Percentiles rank a stretch among this genome's conserved stretches.
phyloP scores from a whole-genome alignment of 2,329 filamentous ascomycete genomes.

The Aschersonia sp. region DNA sequence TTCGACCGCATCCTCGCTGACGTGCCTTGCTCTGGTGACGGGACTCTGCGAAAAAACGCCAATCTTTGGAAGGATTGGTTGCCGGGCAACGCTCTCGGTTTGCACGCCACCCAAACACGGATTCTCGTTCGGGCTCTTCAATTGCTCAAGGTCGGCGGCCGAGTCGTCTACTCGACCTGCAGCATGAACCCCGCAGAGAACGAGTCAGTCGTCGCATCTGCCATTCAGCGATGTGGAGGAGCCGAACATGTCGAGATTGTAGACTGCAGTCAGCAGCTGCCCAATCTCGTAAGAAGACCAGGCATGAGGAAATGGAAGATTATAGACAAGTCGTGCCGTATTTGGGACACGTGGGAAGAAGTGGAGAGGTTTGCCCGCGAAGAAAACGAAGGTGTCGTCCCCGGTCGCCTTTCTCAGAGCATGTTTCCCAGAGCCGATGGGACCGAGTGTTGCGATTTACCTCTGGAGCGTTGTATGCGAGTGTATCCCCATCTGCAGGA shows the following conservation, averaged over 20 bases:
- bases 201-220: constrained; percentile 77
- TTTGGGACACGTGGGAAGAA: constrained; percentile 73
- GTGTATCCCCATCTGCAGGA: constrained; percentile 94
- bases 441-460: constrained; percentile 46
- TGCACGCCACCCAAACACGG: constrained; percentile 74
- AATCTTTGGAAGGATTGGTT: constrained; percentile 94
- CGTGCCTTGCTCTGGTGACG: constrained; percentile 93
- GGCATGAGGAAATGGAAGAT: constrained; percentile 79
- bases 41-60: constrained; percentile 83
- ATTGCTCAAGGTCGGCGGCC: constrained; percentile 88
- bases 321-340: constrained; percentile 70
- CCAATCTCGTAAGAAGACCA: constrained; percentile 58
- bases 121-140: constrained; percentile 88
- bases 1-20: constrained; percentile 95
- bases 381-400: constrained; percentile 34
- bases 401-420: constrained; percentile 57
- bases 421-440: constrained; percentile 64
- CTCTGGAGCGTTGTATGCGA: constrained; percentile 80
- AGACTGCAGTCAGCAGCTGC: constrained; percentile 67
- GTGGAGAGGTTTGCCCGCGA: constrained; percentile 57
- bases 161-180: constrained; percentile 95
- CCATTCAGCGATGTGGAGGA: constrained; percentile 83
- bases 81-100: constrained; percentile 71
- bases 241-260: constrained; percentile 67
- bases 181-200: constrained; percentile 98